Evolutionary conservation across 2,329 filamentous ascomycete species (phyloP), one percentile per base, ranked within the genome.

Genomic region (Phaeosphaeria sp.): DNA sequence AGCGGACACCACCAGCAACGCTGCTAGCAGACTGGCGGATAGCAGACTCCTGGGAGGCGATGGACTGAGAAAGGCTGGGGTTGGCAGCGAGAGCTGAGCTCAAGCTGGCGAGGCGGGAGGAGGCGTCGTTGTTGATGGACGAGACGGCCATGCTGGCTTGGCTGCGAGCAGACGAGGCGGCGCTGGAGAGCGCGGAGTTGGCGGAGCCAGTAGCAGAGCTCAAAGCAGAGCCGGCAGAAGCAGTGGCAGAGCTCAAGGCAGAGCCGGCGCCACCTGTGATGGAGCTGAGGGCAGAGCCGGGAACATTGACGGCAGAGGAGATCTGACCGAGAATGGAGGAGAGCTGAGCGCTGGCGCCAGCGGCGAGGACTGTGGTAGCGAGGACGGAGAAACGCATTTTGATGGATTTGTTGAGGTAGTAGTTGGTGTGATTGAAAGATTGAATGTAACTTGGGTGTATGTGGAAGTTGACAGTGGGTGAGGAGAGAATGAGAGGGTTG

Each of bases 361-460:
- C 72, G 59, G 63, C 72, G 64, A 72, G 58, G 62, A 66, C 62
- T 30, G 66, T 49, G 52, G 67, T 64, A 64, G 73, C 60, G 50
- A 73, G 55, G 65, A 66, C 63, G 60, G 73, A 68, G 71, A 76
- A 76, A 72, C 72, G 72, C 73, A 76, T 76, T 46, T 65, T 74
- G 68, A 66, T 56, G 46, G 54, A 48, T 54, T 48, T 54, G 52
- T 50, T 46, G 50, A 36, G 50, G 13, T 25, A 39, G 54, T 59
- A 57, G 44, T 49, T 41, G 22, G 30, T 13, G 27, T 25, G 50
- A 27, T 54, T 46, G 43, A 48, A 36, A 36, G 47, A 41, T 48
- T 27, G 44, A 43, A 54, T 22, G 48, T 44, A 23, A 15, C 30
- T 50, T 21, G 47, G 50, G 43, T 60, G 52, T 51, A 55, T 52